Evolutionary conservation across 2,329 filamentous ascomycete genomes (phyloP).

Genomic region (Zymoseptoria tritici): DNA sequence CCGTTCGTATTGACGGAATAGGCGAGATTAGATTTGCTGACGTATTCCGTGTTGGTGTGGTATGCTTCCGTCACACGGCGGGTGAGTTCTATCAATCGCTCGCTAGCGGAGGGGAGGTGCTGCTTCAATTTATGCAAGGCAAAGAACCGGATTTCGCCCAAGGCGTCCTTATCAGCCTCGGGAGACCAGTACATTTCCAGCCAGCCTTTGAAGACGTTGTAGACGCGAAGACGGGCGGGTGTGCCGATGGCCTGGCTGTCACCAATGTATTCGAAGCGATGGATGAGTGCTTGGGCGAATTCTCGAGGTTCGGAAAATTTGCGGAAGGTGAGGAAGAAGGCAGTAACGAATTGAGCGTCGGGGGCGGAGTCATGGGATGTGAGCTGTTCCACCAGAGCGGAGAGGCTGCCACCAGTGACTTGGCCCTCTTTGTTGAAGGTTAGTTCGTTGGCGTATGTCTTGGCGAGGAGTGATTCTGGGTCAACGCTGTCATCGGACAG

Average conservation of each 20-base stretch:
- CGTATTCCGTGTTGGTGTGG: conserved; percentile 42
- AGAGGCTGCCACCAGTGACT: conserved; percentile 83
- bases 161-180: conserved; percentile 67
- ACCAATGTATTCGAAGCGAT: conserved; percentile 85
- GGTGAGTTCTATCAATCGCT: conserved; percentile 70
- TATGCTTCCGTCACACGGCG: conserved; percentile 66
- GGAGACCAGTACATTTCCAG: conserved; percentile 91
- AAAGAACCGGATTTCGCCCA: conserved; percentile 71
- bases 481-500: conserved; percentile 66
- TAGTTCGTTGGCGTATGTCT: conserved; percentile 84
- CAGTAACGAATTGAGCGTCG: conserved; percentile 82
- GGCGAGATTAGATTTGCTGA: conserved; percentile 78
- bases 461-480: conserved; percentile 78
- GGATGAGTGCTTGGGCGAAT: conserved; percentile 74
- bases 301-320: conserved; percentile 77
- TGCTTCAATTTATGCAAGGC: conserved; percentile 63
- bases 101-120: conserved; percentile 68
- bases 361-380: conserved; percentile 90
- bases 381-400: conserved; percentile 86
- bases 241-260: conserved; percentile 66
- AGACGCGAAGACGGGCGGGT: conserved; percentile 82
- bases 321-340: conserved; percentile 93
- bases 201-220: conserved; percentile 97
- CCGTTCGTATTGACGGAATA: conserved; percentile 51
- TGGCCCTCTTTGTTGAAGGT: conserved; percentile 91